These are phyloP conservation scores for Colletotrichum karsti DNA, from an alignment of 2,329 filamentous ascomycete genomes.

Conservation along the genomic window DNA sequence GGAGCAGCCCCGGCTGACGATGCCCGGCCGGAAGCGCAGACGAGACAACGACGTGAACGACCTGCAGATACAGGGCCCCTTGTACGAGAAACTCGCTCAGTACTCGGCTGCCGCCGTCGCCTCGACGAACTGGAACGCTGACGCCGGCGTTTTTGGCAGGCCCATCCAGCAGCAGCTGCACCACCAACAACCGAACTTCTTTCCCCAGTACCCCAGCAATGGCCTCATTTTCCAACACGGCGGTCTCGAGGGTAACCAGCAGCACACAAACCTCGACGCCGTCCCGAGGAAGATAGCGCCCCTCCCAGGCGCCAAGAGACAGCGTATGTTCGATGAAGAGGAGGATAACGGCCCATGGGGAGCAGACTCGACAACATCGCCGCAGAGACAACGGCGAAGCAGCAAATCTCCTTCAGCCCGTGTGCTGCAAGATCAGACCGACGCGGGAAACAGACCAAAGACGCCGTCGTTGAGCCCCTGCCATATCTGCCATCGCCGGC, in stretches of 20 bases:
- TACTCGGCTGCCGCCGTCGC: conserved; percentile 15
- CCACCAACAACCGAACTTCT: conserved; percentile 6
- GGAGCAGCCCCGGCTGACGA: conserved; percentile 26
- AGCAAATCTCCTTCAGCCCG: conserved; percentile 14
- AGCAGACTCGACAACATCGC: neutral
- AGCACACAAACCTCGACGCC: neutral
- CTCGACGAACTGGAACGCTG: conserved; percentile 24
- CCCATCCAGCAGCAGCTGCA: conserved; percentile 24
- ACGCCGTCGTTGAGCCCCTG: conserved; percentile 59
- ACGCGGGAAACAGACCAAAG: conserved; percentile 9
- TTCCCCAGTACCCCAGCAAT: conserved; percentile 8
- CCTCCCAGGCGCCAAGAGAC: conserved; percentile 16
- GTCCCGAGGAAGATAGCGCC: conserved; percentile 17
- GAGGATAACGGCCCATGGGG: neutral
- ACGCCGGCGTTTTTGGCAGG: conserved; percentile 28
- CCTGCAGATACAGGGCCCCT: conserved; percentile 17
- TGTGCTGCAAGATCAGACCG: conserved; percentile 3
- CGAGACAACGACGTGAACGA: conserved; percentile 28
- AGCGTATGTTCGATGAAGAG: conserved; percentile 22
- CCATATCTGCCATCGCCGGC: conserved; percentile 73
- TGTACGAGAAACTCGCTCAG: conserved; percentile 31
- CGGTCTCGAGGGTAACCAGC: neutral
- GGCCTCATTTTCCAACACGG: conserved; percentile 13
- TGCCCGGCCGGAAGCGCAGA: conserved; percentile 28
- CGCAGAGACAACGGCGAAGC: conserved; percentile 6